Percentiles rank a stretch among this genome's conserved stretches.
Conservation (phyloP, 2,329 filamentous ascomycete genomes). For the Aspergillus brunneoviolaceus region DNA sequence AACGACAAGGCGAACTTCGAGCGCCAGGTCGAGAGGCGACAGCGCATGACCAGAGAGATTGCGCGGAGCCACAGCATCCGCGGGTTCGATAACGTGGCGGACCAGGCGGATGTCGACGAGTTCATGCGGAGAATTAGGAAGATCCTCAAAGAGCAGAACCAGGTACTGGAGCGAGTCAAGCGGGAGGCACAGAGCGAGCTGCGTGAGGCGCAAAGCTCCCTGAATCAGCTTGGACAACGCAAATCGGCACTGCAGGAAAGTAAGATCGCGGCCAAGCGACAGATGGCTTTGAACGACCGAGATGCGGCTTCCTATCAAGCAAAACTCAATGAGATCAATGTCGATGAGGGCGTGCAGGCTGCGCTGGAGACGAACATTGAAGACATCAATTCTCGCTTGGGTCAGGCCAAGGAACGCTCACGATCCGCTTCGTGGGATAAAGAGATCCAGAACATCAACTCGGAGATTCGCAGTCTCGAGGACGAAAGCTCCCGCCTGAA, state of each 20-base stretch:
- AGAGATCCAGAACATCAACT: constrained; percentile 66
- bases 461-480: constrained; percentile 67
- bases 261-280: constrained; percentile 70
- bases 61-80: constrained; percentile 76
- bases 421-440: constrained; percentile 67
- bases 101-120: constrained; percentile 68
- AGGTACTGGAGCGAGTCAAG: constrained; percentile 71
- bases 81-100: constrained; percentile 77
- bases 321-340: constrained; percentile 68
- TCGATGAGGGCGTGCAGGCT: constrained; percentile 83
- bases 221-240: constrained; percentile 72
- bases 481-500: constrained; percentile 70
- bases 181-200: constrained; percentile 72
- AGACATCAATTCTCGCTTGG: constrained; percentile 65
- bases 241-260: constrained; percentile 72
- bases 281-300: constrained; percentile 71
- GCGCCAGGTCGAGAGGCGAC: constrained; percentile 69
- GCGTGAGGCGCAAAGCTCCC: constrained; percentile 66
- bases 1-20: constrained; percentile 87
- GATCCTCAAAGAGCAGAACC: constrained; percentile 73
- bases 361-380: constrained; percentile 71
- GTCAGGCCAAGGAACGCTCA: constrained; percentile 62
- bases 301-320: constrained; percentile 66
- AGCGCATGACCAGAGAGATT: constrained; percentile 73
- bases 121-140: constrained; percentile 79